A percentile compares a stretch with the other conserved stretches of the same genome.
phyloP scores from a whole-genome alignment of 23 red algal species.

The Gracilaria gracilis region DNA sequence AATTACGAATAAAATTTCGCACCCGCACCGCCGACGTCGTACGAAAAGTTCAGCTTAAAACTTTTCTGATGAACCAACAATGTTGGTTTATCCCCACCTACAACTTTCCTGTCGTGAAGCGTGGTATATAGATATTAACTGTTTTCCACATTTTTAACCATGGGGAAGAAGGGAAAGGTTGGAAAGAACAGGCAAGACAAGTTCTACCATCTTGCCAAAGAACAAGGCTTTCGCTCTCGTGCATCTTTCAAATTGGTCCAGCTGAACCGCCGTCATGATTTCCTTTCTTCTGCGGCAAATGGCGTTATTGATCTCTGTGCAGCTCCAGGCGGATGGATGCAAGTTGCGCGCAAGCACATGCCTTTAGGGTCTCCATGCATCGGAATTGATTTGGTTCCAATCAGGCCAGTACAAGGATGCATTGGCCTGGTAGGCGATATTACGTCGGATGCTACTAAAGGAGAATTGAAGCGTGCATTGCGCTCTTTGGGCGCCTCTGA shows the following conservation, averaged over 20 bases:
- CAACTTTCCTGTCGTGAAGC: too few species aligned
- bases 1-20: too few species aligned
- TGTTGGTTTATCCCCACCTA: too few species aligned
- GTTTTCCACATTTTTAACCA: neutral
- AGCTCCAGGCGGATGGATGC: slow-evolving; percentile 98
- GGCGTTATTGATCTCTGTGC: slow-evolving; percentile 97
- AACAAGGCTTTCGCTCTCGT: slow-evolving; percentile 97
- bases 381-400: slow-evolving; percentile 95
- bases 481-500: slow-evolving; percentile 22
- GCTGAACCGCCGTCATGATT: slow-evolving; percentile 91
- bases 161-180: slow-evolving; percentile 86
- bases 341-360: slow-evolving; percentile 91
- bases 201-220: slow-evolving; percentile 98
- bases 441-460: slow-evolving; percentile 76
- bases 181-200: slow-evolving; percentile 95
- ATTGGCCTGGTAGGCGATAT: slow-evolving; percentile 81
- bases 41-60: too few species aligned
- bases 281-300: slow-evolving; percentile 77
- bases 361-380: slow-evolving; percentile 86
- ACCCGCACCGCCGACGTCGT: too few species aligned
- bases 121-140: too few species aligned
- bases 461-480: slow-evolving; percentile 72
- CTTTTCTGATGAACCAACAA: too few species aligned
- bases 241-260: slow-evolving; percentile 98
- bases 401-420: slow-evolving; percentile 67